Percentiles rank a stretch among this genome's conserved stretches.
Evolutionary conservation across 257 asterid genomes (phyloP).

Genomic region (Rubia yunnanensis): DNA sequence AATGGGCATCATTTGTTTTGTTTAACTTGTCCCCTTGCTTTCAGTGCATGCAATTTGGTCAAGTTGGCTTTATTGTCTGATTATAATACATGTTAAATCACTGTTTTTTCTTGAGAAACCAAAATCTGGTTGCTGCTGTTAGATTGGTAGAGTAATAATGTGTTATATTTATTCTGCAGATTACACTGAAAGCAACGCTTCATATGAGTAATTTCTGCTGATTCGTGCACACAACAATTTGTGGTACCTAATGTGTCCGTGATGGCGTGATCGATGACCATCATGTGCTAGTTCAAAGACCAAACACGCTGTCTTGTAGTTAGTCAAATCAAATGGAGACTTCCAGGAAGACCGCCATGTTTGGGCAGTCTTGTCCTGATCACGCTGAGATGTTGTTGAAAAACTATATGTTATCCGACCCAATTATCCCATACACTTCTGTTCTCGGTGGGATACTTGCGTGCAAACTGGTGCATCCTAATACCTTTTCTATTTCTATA

Average conservation of each 20-base stretch:
- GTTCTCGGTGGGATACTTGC: constrained; percentile 63
- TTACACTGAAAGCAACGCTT: neutral
- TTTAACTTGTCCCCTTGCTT: too few species aligned
- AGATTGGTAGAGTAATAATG: neutral
- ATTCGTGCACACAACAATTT: neutral
- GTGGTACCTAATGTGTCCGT: neutral
- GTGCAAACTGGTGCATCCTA: constrained; percentile 65
- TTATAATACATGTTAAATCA: neutral
- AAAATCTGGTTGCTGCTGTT: neutral
- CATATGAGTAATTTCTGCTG: neutral
- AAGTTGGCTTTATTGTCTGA: neutral
- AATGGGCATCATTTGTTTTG: neutral
- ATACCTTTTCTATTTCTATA: constrained; percentile 2
- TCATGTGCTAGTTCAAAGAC: constrained; percentile 31
- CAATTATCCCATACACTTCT: constrained; percentile 72
- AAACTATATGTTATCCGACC: constrained; percentile 74
- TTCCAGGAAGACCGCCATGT: constrained; percentile 41
- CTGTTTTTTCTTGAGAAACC: neutral
- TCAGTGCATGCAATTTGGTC: neutral
- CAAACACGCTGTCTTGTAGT: constrained; percentile 20
- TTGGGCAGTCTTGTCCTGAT: constrained; percentile 55
- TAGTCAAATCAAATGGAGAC: constrained; percentile 44
- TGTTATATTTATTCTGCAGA: neutral
- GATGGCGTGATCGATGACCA: constrained; percentile 18
- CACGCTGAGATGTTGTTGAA: constrained; percentile 67